Conservation (phyloP, 768 basidiomycete species). For the Leccinum variicolor region DNA sequence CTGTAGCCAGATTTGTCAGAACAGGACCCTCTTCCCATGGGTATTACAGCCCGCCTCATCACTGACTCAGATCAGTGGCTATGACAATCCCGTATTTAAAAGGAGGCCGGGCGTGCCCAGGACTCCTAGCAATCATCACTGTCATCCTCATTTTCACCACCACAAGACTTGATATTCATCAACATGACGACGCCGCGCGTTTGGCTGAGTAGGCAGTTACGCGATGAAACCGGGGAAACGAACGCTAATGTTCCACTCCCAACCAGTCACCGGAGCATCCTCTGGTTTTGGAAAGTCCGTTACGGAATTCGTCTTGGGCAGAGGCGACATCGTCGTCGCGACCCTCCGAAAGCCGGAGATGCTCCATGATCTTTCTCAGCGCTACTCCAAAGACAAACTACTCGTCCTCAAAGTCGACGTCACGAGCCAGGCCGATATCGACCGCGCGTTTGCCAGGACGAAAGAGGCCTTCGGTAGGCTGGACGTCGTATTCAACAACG, state of each 20-base stretch:
- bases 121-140: too few species aligned
- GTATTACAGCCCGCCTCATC: too few species aligned
- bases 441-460: conserved; percentile 8
- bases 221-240: neutral
- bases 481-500: conserved; percentile 23
- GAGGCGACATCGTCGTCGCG: conserved; percentile 39
- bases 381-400: conserved; percentile 7
- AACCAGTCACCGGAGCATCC: conserved; percentile 38
- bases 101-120: neutral
- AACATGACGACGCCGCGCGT: conserved; percentile 6
- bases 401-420: conserved; percentile 17
- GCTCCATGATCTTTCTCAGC: conserved; percentile 5
- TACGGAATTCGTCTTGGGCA: conserved; percentile 29
- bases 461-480: conserved; percentile 10
- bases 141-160: neutral
- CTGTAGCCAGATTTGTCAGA: too few species aligned
- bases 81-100: too few species aligned
- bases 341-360: conserved; percentile 38
- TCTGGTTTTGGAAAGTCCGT: conserved; percentile 37
- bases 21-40: too few species aligned
- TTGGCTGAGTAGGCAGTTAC: conserved; percentile 5
- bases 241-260: neutral
- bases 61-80: too few species aligned
- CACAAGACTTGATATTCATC: neutral
- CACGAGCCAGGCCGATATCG: conserved; percentile 8